Conservation (phyloP, 208 protist genomes). For the Trypanosoma melophagium region DNA sequence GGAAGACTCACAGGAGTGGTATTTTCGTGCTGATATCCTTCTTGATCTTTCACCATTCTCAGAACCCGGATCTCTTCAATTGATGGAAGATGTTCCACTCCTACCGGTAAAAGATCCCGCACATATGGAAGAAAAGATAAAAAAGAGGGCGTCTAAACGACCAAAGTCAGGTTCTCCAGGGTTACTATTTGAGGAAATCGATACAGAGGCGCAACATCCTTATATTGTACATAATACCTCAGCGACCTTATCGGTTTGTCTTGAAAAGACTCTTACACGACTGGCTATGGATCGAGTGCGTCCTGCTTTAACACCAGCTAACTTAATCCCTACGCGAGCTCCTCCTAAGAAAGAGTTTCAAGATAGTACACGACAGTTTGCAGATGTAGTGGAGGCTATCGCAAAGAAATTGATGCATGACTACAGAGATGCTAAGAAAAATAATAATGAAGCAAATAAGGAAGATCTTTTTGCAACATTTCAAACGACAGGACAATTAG, state of each 20-base stretch:
- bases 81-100: conserved; percentile 43
- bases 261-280: conserved; percentile 69
- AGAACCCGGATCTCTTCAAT: conserved; percentile 61
- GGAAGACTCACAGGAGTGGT: conserved; percentile 78
- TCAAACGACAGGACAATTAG: conserved; percentile 70
- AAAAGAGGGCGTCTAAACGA: conserved; percentile 34
- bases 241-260: conserved; percentile 50
- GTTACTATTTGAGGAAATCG: conserved; percentile 58
- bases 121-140: conserved; percentile 24
- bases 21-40: conserved; percentile 62
- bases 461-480: conserved; percentile 55
- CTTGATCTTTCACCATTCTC: conserved; percentile 46
- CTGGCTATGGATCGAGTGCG: conserved; percentile 76
- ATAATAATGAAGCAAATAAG: conserved; percentile 20
- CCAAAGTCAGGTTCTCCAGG: conserved; percentile 52
- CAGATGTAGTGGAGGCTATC: conserved; percentile 25
- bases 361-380: conserved; percentile 34
- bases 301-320: conserved; percentile 55
- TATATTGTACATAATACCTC: conserved; percentile 58
- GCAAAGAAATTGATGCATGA: conserved; percentile 29
- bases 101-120: conserved; percentile 26
- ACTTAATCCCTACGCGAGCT: conserved; percentile 66
- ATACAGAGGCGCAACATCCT: conserved; percentile 64
- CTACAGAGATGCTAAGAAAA: conserved; percentile 18
- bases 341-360: conserved; percentile 27